Conservation (phyloP, 306 rosid genomes). For the Biancaea sappan region DNA sequence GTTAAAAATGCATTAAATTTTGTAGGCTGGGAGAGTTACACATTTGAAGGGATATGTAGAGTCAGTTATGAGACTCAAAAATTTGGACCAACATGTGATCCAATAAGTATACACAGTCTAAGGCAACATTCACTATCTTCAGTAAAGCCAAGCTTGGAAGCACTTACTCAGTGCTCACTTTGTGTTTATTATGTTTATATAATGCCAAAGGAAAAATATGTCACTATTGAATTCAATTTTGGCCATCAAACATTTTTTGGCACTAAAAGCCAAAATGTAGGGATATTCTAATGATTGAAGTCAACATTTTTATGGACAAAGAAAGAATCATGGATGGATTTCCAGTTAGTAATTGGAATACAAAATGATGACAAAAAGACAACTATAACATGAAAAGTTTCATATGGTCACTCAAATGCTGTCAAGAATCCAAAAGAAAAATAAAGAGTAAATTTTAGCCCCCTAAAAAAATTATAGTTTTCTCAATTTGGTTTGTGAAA, state of each 20-base stretch:
- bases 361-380: neutral
- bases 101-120: slow-evolving; percentile 71
- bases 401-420: too few species aligned
- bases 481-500: too few species aligned
- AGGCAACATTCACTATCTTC: slow-evolving; percentile 16
- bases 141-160: slow-evolving; percentile 27
- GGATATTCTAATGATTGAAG: neutral
- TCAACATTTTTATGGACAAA: too few species aligned
- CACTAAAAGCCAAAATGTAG: neutral
- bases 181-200: slow-evolving; percentile 2
- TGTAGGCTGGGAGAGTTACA: slow-evolving; percentile 79
- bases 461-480: too few species aligned
- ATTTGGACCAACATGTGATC: slow-evolving; percentile 50
- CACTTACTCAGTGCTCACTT: slow-evolving; percentile 27
- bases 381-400: too few species aligned
- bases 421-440: neutral
- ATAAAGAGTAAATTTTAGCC: too few species aligned
- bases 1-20: slow-evolving; percentile 19
- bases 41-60: slow-evolving; percentile 75
- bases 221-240: neutral
- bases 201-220: slow-evolving; percentile 9
- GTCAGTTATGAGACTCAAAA: slow-evolving; percentile 75
- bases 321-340: too few species aligned
- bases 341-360: neutral
- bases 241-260: neutral